Conservation (phyloP, 495 filamentous ascomycete species). For the Aspergillus hancockii region DNA sequence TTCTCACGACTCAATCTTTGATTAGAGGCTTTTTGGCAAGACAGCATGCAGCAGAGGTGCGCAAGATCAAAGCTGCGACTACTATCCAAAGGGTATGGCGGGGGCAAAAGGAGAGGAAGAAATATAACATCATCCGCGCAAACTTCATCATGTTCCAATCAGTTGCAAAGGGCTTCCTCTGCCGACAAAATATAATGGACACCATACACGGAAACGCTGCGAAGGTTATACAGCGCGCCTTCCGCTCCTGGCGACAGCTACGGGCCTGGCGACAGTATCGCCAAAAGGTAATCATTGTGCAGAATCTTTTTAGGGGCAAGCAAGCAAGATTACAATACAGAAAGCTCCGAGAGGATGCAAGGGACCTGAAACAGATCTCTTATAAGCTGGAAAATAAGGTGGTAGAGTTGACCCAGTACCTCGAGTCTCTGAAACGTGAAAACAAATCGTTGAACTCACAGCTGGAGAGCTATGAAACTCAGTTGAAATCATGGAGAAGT, state of each 20-base stretch:
- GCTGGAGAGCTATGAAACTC: constrained; percentile 93
- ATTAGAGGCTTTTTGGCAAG: constrained; percentile 74
- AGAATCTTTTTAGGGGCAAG: constrained; percentile 92
- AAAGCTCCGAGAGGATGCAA: constrained; percentile 85
- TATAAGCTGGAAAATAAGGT: constrained; percentile 99
- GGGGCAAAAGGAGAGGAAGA: constrained; percentile 80
- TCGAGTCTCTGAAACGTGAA: constrained; percentile 87
- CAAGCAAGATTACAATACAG: constrained; percentile 82
- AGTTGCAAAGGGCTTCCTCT: constrained; percentile 85
- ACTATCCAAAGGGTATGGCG: constrained; percentile 95
- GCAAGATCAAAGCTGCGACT: constrained; percentile 81
- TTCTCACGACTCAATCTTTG: constrained; percentile 76
- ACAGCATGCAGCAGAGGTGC: constrained; percentile 74
- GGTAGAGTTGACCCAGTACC: constrained; percentile 90
- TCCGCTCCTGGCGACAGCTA: constrained; percentile 78
- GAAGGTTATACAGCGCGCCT: constrained; percentile 83
- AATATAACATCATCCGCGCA: constrained; percentile 71
- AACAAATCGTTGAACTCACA: constrained; percentile 87
- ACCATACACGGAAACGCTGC: constrained; percentile 92
- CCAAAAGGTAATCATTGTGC: constrained; percentile 82
- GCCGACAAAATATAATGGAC: constrained; percentile 85
- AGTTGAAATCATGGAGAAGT: constrained; percentile 91
- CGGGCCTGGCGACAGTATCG: constrained; percentile 85
- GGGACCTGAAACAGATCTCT: constrained; percentile 97
- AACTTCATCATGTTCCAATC: constrained; percentile 87